Percentiles rank a stretch among this genome's conserved stretches.
Conservation (phyloP, 495 filamentous ascomycete species). For the Talaromyces ruber region DNA sequence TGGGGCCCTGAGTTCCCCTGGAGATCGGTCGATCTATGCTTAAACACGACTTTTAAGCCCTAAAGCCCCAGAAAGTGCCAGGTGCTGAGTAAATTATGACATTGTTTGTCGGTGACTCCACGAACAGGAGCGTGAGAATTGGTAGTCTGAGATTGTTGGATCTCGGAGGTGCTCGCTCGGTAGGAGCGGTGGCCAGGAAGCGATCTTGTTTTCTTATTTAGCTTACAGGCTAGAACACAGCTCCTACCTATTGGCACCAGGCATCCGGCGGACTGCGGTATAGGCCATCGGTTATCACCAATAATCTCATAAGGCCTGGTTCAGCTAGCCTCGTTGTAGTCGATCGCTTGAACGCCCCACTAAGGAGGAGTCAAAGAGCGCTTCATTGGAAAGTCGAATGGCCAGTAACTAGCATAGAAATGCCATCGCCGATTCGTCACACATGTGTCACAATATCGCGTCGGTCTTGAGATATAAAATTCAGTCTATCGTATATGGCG, state of each 20-base stretch:
- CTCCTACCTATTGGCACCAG: background rate
- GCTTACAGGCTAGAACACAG: background rate
- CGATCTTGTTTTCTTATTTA: background rate
- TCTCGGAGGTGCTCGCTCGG: conserved; percentile 6
- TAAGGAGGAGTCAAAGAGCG: background rate
- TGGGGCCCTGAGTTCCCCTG: background rate
- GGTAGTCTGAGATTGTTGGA: background rate
- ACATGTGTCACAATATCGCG: background rate
- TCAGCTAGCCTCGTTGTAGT: conserved; percentile 3
- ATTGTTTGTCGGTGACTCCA: background rate
- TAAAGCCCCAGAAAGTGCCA: background rate
- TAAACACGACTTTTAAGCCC: background rate
- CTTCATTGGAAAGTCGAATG: background rate
- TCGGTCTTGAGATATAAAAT: background rate
- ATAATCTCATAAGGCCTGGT: background rate
- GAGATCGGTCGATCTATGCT: background rate
- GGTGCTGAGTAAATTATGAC: background rate
- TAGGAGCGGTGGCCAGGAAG: background rate
- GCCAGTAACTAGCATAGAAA: background rate
- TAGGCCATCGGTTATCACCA: background rate
- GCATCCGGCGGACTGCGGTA: background rate
- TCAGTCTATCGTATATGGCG: background rate
- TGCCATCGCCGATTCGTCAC: background rate
- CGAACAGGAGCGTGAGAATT: conserved; percentile 1
- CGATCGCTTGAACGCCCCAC: background rate